Conservation (phyloP, 2,329 filamentous ascomycete genomes). For the Pseudogymnoascus sp. region DNA sequence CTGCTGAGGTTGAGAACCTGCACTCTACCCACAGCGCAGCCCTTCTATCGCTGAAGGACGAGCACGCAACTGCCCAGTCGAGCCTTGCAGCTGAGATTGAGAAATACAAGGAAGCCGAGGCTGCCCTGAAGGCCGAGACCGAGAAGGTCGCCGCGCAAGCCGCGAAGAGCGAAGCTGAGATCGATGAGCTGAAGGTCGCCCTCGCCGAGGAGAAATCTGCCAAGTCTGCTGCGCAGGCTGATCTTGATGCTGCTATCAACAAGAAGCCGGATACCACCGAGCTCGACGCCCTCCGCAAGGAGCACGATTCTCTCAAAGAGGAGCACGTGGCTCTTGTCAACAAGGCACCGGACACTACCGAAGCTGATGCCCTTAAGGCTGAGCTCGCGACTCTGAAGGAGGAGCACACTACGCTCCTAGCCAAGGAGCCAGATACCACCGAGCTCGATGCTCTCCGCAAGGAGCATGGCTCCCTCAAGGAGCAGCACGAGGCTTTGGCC, state of each 20-base stretch:
- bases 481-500: constrained; percentile 44
- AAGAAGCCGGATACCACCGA: constrained; percentile 48
- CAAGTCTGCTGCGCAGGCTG: constrained; percentile 39
- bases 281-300: constrained; percentile 38
- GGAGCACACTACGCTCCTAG: constrained; percentile 38
- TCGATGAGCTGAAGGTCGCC: constrained; percentile 24
- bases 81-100: constrained; percentile 18
- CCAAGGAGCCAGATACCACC: constrained; percentile 23
- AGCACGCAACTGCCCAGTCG: constrained; percentile 33
- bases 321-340: constrained; percentile 49
- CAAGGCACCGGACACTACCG: constrained; percentile 45
- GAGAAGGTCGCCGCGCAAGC: constrained; percentile 35
- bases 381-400: constrained; percentile 43
- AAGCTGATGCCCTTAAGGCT: constrained; percentile 42
- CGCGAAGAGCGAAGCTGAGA: constrained; percentile 19
- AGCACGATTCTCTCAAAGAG: constrained; percentile 21
- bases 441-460: constrained; percentile 39
- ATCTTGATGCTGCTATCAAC: constrained; percentile 50
- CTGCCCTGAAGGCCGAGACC: constrained; percentile 38
- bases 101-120: constrained; percentile 26
- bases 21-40: constrained; percentile 45
- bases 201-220: constrained; percentile 37
- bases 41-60: constrained; percentile 35
- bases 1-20: constrained; percentile 42
- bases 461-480: constrained; percentile 31